Evolutionary conservation across 805 yeast species (phyloP), one percentile per base, ranked within the genome.

Genomic region (Kluyveromyces lactis): DNA sequence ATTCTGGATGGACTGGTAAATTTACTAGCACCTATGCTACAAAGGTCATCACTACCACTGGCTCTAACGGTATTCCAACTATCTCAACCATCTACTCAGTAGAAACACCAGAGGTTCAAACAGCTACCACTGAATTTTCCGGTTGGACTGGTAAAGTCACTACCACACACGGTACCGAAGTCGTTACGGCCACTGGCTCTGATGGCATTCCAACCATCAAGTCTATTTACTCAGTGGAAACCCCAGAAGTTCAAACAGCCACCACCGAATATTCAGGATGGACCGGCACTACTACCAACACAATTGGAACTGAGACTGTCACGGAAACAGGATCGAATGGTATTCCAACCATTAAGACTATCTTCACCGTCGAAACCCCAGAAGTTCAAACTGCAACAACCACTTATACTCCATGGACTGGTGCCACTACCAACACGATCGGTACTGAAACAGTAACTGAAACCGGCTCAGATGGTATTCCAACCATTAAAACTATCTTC

Each of bases 11-110:
- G 39, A 27, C 40, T 17, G 42, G 44, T 18, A 30, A 38, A 17
- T 8, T 12, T 8, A 42, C 51, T 4, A 26, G 32, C n/a, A 47
- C 49, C 7, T 45, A 33, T 31, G 17, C 48, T 1, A 49, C 54
- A 7, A 24, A 13, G 7, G 15, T 19, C 21, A 10, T 35, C 5
- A 42, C 44, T 2, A 27, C 17, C 11, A 42, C 42, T 10, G 21
- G 21, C 3, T 11, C 18, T 10, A 30, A 34, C 19, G 37, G 30
- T 24, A 17, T 17, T 9, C 19, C 29, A 16, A 34, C 30, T n/a
- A 3, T 34, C 29, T n/a, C 23, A 21, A 34, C 30, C 15, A 23
- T 34, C 30, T 34, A 24, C 21, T 16, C 18, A 4, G 37, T 24
- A 11, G 30, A 23, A 15, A 34, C 37, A 2, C 30, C 37, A 34